These are phyloP conservation scores for Talinum fruticosum DNA, from an alignment of 148 eudicot species.

Conservation along the genomic window DNA sequence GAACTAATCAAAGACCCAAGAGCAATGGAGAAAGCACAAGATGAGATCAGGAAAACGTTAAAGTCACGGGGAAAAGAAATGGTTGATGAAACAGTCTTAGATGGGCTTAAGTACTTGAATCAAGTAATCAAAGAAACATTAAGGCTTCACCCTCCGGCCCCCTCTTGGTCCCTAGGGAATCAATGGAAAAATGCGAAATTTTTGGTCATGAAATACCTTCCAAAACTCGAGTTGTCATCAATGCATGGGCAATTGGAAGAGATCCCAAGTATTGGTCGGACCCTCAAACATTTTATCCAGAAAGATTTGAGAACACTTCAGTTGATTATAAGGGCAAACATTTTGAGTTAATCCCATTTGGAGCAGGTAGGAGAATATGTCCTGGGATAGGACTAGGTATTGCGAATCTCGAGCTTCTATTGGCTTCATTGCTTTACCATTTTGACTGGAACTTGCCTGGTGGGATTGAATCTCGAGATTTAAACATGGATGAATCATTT, in stretches of 20 bases:
- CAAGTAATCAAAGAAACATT: slow-evolving; percentile 28
- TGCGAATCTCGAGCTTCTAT: slow-evolving; percentile 13
- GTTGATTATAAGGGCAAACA: slow-evolving; percentile 14
- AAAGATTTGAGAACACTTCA: slow-evolving; percentile 23
- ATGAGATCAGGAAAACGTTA: slow-evolving; percentile 17
- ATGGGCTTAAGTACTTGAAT: slow-evolving; percentile 21
- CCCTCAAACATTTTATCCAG: slow-evolving; percentile 21
- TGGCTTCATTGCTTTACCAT: slow-evolving; percentile 18
- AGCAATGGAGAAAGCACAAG: slow-evolving; percentile 25
- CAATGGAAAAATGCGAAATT: slow-evolving; percentile 6
- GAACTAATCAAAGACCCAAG: slow-evolving; percentile 33
- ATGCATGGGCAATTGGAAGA: slow-evolving; percentile 25
- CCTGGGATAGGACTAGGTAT: slow-evolving; percentile 26
- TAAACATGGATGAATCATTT: slow-evolving; percentile 22
- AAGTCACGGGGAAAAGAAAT: not conserved
- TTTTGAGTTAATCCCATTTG: slow-evolving; percentile 29
- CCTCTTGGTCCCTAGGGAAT: slow-evolving; percentile 14
- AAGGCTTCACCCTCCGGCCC: slow-evolving; percentile 35
- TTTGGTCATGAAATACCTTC: not conserved
- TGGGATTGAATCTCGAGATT: not conserved
- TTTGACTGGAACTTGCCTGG: slow-evolving; percentile 26
- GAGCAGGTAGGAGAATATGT: slow-evolving; percentile 28
- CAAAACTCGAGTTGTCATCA: slow-evolving; percentile 16
- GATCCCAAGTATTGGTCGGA: slow-evolving; percentile 25
- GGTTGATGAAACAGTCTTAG: not conserved